Evolutionary conservation across 768 basidiomycete genomes (phyloP), one percentile per base, ranked within the genome.

Genomic region (Gloeophyllum trabeum): DNA sequence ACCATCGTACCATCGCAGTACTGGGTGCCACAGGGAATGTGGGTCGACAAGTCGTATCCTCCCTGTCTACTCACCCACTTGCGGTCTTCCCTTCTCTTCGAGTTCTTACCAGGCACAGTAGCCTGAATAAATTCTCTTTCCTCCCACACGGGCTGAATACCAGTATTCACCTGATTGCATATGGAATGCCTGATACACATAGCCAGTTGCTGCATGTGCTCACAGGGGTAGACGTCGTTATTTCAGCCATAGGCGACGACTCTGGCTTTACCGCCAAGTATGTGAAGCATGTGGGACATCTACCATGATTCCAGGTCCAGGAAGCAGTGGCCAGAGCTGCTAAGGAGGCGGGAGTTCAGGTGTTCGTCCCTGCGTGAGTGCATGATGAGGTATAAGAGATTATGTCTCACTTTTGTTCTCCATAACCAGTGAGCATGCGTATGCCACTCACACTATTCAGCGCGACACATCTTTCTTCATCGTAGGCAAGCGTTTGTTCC

Each of bases 321-420:
- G 35, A 44, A 25, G 22, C 24, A 4, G 21, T 51, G 21, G 50
- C 50, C 3, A 26, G 44, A 25, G 50, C 48, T 10, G 49, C 50
- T 23, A 45, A 50, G 40, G 42, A 43, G 4, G 50, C 50, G 3
- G 49, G 50, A 16, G 46, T 50, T 34, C 35, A 40, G 2, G 4
- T 47, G 24, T 50, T 51, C 42, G 3, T 51, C 1, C 50, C 50
- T 30, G 28, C 28, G 28, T 30, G 16, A 7, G 28, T 30, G 7
- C 28, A 7, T 16, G 28, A n/a, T n/a, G n/a, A n/a, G n/a, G n/a
- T n/a, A n/a, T 30, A 7, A 16, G 10, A 7, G 16, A 30, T 30
- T 16, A 7, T 30, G 10, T 30, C 7, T 30, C 28, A 30, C 16
- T 16, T 7, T 30, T 16, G 16, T 16, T 30, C 28, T 7, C 16